Evolutionary conservation across 2,329 filamentous ascomycete genomes (phyloP), one percentile per base, ranked within the genome.

Genomic region (Penicillium sp.): DNA sequence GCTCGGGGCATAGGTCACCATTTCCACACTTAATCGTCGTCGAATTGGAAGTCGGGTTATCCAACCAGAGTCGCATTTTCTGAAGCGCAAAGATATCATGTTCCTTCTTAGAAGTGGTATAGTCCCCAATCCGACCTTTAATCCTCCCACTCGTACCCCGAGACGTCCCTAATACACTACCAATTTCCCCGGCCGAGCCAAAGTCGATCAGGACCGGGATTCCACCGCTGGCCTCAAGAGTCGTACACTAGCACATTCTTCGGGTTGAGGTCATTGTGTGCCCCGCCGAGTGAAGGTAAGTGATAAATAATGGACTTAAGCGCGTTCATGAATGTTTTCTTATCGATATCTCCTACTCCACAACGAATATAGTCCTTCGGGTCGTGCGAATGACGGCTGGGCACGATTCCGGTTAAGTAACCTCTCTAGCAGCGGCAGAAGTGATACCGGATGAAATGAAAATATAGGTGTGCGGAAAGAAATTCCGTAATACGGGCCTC

Each of bases 81-180:
- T 31, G 45, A 10, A 57, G 45, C 2, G 20, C 54, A 51, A 43
- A 57, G 22, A 50, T 20, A 57, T 57, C 54, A 51, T 57, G 54
- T 15, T 43, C 11, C 22, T 22, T 31, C 45, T 57, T 31, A 17
- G 54, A 57, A 10, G 42, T 50, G n/a, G 17, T 35, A 42, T 51
- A 57, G 34, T 56, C 54, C 37, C 43, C 54, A 31, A 43, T 51
- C 17, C 20, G 20, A 17, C 22, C 45, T 4, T 57, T 45, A 51
- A 51, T 57, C 54, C 54, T 51, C 10, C 37, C 47, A 6, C 20
- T 14, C 22, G 45, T 51, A 38, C 37, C 37, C 37, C 37, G 37
- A 4, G 37, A n/a, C 12, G 37, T 38, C 15, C 37, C 37, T 14
- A 38, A 12, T 12, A 38, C 14, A 38, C 37, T 38, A 3, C 37